Evolutionary conservation across 257 asterid species (phyloP).

Genomic region (Solanum chiquidenum): DNA sequence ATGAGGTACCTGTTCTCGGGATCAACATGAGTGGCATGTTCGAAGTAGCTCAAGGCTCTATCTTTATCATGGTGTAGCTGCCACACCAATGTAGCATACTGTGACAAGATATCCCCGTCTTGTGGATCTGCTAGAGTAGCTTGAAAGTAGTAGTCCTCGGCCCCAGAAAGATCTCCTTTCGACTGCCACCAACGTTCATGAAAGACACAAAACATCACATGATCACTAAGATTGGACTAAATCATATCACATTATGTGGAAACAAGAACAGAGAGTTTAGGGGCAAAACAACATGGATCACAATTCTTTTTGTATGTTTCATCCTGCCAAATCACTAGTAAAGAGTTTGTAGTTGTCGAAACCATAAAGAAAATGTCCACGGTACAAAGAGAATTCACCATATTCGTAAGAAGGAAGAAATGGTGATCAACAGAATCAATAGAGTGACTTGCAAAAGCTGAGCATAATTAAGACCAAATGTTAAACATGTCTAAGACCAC

Average conservation of each 20-base stretch:
- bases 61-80: slow-evolving; percentile 41
- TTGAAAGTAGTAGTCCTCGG: slow-evolving; percentile 53
- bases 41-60: slow-evolving; percentile 50
- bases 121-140: slow-evolving; percentile 65
- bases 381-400: neutral
- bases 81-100: slow-evolving; percentile 67
- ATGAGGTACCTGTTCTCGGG: slow-evolving; percentile 45
- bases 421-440: neutral
- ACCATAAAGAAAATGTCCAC: neutral
- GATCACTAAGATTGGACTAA: neutral
- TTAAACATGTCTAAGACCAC: neutral
- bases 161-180: slow-evolving; percentile 51
- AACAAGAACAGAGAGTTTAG: neutral
- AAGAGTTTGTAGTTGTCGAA: neutral
- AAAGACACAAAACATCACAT: neutral
- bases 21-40: slow-evolving; percentile 48
- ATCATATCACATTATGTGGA: neutral
- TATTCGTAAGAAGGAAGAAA: neutral
- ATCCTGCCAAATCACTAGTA: neutral
- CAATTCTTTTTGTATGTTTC: neutral
- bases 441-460: neutral
- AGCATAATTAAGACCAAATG: neutral
- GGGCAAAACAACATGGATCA: neutral
- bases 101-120: slow-evolving; percentile 42
- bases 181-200: slow-evolving; percentile 23